Base-by-base conservation (phyloP, 768 basidiomycete species). In the Amanita fuliginea region DNA sequence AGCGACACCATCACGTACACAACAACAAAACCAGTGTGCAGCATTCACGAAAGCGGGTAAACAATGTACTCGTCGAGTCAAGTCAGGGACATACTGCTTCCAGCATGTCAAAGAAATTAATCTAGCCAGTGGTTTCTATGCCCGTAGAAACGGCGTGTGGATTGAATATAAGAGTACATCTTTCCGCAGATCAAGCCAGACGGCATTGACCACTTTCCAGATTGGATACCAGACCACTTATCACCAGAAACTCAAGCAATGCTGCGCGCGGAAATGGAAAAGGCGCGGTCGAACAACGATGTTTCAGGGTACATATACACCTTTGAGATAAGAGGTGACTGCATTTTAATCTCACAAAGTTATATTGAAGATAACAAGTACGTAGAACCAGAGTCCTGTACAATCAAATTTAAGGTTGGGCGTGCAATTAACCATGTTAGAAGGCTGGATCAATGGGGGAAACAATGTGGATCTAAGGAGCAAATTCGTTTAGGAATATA, bases 231-330 rank as follows among this genome's bases (percentile, higher is more conserved):
- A 6, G 54, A 62, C 21, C 86, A 87, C 59, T 62, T 90, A 33
- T 73, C 75, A 46, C 53, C 60, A 4, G 75, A 79, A 47, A 85
- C 86, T 24, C 78, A 80, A 56, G 67, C 74, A 26, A 73, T 78
- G 1, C 61, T 73, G 39, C 63, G 69, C 37, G 62, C 67, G 16
- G 72, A 73, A 55, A 72, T 73, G 71, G 71, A 73, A 55, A 74
- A 69, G 52, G 59, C 72, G 9, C 68, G 67, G 3, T 76, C 84
- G 3, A 51, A 57, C 2, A 72, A 75, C 7, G 87, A 91, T 54
- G 74, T 71, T 16, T 67, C 75, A 4, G 89, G 89, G 0, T 89
- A 85, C 57, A 90, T 92, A 44, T 92, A 92, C 55, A 76, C 79
- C 0, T 91, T 83, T 60, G 83, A 90, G 62, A 83, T 91, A 50